These are phyloP conservation scores for Yarrowia sp. DNA, from an alignment of 805 yeast species.

Conservation along the genomic window DNA sequence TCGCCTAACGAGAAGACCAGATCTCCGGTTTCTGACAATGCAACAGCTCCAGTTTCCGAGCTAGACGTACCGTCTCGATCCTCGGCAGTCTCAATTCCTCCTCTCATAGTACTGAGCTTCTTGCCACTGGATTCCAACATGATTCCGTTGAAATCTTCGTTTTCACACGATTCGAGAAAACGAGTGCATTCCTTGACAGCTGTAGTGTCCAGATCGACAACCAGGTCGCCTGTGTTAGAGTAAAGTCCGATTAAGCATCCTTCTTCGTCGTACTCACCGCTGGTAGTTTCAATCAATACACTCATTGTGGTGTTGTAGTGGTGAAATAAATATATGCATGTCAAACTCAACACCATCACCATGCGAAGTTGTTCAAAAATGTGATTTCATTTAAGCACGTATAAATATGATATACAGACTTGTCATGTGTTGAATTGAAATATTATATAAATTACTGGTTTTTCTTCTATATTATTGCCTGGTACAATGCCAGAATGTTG, in stretches of 20 bases:
- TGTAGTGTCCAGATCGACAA: conserved; percentile 19
- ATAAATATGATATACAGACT: too few species aligned
- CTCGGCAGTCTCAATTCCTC: neutral
- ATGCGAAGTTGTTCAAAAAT: too few species aligned
- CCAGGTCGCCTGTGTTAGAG: conserved; percentile 35
- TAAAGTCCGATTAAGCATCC: too few species aligned
- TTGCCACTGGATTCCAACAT: conserved; percentile 15
- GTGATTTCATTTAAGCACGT: too few species aligned
- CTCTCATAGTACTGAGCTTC: neutral
- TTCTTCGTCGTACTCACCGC: conserved; percentile 14
- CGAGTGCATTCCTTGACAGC: conserved; percentile 20
- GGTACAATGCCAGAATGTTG: too few species aligned
- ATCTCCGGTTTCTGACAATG: neutral
- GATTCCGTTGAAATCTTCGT: conserved; percentile 34
- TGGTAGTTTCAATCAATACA: conserved; percentile 35
- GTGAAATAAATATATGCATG: neutral
- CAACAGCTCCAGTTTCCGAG: conserved; percentile 14
- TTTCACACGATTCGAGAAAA: conserved; percentile 20
- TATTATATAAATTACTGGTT: too few species aligned
- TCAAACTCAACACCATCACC: conserved; percentile 21
- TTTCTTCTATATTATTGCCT: too few species aligned
- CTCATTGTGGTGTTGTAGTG: conserved; percentile 16
- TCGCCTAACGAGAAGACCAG: conserved; percentile 55
- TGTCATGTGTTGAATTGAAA: too few species aligned
- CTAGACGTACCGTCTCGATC: neutral